phyloP scores from a whole-genome alignment of 2,329 filamentous ascomycete genomes.

The Cephalotrichum gorgonifer region DNA sequence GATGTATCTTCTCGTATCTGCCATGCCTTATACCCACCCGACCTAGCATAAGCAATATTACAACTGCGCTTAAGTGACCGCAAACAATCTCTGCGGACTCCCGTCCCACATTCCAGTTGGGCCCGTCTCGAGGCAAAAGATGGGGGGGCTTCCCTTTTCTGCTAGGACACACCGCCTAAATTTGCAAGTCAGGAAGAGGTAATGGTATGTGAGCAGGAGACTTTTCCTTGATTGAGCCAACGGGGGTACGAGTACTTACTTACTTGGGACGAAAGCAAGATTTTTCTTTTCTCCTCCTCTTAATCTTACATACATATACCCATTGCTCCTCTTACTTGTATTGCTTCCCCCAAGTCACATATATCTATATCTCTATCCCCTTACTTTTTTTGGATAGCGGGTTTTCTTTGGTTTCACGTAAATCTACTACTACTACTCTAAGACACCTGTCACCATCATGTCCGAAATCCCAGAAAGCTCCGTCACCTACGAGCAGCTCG shows the following conservation, averaged over 20 bases:
- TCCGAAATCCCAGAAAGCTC: conserved; percentile 23
- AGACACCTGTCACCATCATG: conserved; percentile 9
- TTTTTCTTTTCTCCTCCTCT: conserved; percentile 5
- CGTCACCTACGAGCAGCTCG: conserved; percentile 66
- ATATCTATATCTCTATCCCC: no score
- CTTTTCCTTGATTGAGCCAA: no score
- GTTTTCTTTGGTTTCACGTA: background rate
- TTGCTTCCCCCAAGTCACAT: background rate
- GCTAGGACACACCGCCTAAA: background rate
- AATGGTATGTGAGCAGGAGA: background rate
- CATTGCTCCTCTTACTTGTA: conserved; percentile 5
- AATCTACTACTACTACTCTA: background rate
- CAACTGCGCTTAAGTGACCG: no score
- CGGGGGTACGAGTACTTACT: no score
- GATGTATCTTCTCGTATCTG: no score
- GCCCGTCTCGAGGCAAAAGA: no score
- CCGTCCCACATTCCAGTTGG: no score
- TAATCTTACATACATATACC: conserved; percentile 4
- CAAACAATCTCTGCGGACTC: no score
- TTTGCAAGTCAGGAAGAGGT: background rate
- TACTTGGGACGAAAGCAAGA: no score
- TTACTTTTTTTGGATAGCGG: background rate
- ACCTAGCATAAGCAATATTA: no score
- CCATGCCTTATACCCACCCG: no score
- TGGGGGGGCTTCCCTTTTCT: no score